phyloP scores from a whole-genome alignment of 805 yeast species.

The Candida berthetii region DNA sequence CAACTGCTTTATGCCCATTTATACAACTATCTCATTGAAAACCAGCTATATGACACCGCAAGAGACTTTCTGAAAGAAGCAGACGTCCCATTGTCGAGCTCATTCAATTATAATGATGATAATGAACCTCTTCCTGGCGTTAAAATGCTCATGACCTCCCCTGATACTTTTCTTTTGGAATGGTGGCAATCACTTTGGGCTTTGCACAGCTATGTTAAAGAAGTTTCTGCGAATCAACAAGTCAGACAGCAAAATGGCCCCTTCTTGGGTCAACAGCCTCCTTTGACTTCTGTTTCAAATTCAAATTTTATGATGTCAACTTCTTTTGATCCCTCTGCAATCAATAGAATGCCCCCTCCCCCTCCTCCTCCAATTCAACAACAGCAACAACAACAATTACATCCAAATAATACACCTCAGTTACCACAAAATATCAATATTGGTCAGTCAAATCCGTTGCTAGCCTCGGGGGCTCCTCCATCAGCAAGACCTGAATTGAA shows the following conservation, averaged over 20 bases:
- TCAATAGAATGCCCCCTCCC: constrained; percentile 5
- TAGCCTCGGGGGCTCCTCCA: no score
- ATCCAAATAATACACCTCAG: not conserved
- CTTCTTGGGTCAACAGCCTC: no score
- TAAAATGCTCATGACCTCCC: constrained; percentile 34
- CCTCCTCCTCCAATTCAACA: constrained; percentile 1
- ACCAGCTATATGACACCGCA: constrained; percentile 45
- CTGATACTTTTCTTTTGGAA: constrained; percentile 43
- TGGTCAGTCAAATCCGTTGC: not conserved
- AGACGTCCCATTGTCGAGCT: constrained; percentile 30
- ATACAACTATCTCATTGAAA: constrained; percentile 41
- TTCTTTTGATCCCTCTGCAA: no score
- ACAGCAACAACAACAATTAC: not conserved
- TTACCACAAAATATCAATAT: constrained; percentile 6
- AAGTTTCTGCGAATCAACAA: constrained; percentile 22
- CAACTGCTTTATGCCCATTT: constrained; percentile 47
- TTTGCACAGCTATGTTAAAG: constrained; percentile 37
- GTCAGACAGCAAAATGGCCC: no score
- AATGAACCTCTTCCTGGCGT: constrained; percentile 22
- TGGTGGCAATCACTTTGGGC: constrained; percentile 54
- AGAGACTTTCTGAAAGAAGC: constrained; percentile 38
- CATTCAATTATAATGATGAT: constrained; percentile 5
- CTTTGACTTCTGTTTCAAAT: not conserved
- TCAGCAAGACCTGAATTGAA: no score
- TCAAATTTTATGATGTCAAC: not conserved